Conservation (phyloP, 352 stramenopile genomes). For the Chrysophaeum taylorii region DNA sequence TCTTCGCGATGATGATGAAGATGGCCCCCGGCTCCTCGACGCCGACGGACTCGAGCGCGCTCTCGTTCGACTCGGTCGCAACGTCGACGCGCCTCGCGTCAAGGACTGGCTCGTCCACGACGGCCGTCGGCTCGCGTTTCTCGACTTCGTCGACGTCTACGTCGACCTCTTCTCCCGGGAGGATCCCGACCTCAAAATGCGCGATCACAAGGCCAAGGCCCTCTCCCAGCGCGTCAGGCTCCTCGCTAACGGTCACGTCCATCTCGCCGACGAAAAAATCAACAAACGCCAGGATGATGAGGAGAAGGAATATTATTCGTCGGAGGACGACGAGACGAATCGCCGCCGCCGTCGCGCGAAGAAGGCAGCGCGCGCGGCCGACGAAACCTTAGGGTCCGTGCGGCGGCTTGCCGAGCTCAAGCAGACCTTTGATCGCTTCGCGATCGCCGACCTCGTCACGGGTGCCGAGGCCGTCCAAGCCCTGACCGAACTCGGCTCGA, state of each 20-base stretch:
- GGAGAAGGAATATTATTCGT: not conserved
- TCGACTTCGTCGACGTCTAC: constrained; percentile 32
- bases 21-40: constrained; percentile 3
- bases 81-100: constrained; percentile 18
- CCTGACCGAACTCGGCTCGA: constrained; percentile 29
- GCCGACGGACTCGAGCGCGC: constrained; percentile 14
- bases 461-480: constrained; percentile 34
- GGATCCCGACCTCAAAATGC: constrained; percentile 27
- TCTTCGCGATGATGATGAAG: not conserved
- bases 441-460: constrained; percentile 31
- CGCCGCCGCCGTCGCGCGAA: not conserved
- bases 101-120: constrained; percentile 18
- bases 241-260: constrained; percentile 4
- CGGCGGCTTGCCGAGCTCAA: constrained; percentile 35
- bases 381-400: constrained; percentile 13
- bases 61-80: constrained; percentile 10
- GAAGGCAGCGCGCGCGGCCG: not conserved
- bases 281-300: not conserved
- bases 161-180: constrained; percentile 27
- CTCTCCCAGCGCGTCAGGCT: not conserved
- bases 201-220: not conserved
- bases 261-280: not conserved
- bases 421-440: constrained; percentile 36
- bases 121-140: constrained; percentile 18
- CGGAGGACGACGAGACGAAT: constrained; percentile 13